A percentile compares a stretch with the other conserved stretches of the same genome.
phyloP scores from a whole-genome alignment of 345 rosid species.

The Rhizophora mangle region DNA sequence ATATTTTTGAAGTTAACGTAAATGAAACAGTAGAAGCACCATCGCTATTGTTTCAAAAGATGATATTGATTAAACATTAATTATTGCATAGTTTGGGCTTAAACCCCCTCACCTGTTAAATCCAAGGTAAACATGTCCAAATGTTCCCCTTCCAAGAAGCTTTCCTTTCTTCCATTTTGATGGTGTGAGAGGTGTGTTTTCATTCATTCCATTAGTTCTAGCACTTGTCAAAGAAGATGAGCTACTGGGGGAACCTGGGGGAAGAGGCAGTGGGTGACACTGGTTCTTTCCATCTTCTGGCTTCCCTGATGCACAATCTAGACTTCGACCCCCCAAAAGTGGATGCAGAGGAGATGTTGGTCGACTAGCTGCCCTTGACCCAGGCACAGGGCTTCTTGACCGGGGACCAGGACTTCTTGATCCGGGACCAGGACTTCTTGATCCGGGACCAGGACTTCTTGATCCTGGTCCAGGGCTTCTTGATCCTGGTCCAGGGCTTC shows the following conservation, averaged over 20 bases:
- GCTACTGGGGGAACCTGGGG: constrained; percentile 87
- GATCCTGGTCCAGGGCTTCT: constrained; percentile 11
- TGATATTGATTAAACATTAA: neutral
- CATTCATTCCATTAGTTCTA: constrained; percentile 40
- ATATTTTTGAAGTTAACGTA: too few relatives aligned
- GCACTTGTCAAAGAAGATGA: constrained; percentile 51
- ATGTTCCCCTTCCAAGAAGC: constrained; percentile 91
- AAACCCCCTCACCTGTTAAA: constrained; percentile 66
- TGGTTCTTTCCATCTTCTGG: constrained; percentile 61
- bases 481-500: constrained; percentile 31
- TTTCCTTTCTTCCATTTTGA: constrained; percentile 86
- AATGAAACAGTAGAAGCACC: too few relatives aligned
- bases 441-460: constrained; percentile 27
- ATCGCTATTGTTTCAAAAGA: neutral
- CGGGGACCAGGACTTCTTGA: constrained; percentile 30
- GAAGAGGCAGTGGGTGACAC: constrained; percentile 82
- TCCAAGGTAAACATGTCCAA: constrained; percentile 90
- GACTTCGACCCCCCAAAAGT: constrained; percentile 41
- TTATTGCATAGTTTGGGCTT: neutral
- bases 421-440: constrained; percentile 28
- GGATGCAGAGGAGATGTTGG: constrained; percentile 78
- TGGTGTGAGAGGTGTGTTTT: constrained; percentile 32
- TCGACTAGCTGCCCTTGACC: constrained; percentile 57
- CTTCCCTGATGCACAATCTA: constrained; percentile 65
- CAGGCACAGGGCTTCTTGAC: constrained; percentile 31